These are phyloP conservation scores for Isoetes engelmannii DNA, from an alignment of 83 land plant species.

Conservation along the genomic window DNA sequence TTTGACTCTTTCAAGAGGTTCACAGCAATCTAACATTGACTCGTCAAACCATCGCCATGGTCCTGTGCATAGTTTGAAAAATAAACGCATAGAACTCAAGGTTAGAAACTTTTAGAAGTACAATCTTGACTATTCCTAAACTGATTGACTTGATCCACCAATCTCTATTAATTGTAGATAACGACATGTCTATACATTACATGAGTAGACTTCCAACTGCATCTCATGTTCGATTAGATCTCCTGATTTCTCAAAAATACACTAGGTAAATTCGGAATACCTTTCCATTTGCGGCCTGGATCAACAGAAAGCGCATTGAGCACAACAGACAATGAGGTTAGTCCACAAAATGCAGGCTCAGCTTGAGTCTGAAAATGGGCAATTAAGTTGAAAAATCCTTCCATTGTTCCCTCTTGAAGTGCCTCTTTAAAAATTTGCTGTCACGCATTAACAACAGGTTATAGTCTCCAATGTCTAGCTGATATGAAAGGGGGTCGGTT, in stretches of 20 bases:
- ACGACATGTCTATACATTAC: too few relatives aligned
- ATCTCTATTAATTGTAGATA: too few relatives aligned
- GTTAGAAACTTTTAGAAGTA: too few relatives aligned
- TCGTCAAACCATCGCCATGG: conserved; percentile 99
- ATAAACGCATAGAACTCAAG: too few relatives aligned
- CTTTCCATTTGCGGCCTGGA: conserved; percentile 89
- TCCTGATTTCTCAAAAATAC: too few relatives aligned
- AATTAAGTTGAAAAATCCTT: conserved; percentile 66
- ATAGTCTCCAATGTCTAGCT: too few relatives aligned
- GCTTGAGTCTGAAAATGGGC: conserved; percentile 87
- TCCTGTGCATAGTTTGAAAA: conserved; percentile 30
- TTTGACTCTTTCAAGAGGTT: conserved; percentile 69
- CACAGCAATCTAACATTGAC: conserved; percentile 84
- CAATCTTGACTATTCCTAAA: too few relatives aligned
- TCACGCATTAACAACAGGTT: too few relatives aligned
- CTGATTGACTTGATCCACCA: too few relatives aligned
- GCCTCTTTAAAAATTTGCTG: conserved; percentile 72
- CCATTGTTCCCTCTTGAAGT: conserved; percentile 69
- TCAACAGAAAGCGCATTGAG: conserved; percentile 85
- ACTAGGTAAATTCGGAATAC: conserved; percentile 18
- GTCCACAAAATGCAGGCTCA: conserved; percentile 87
- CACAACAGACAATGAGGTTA: conserved; percentile 69
- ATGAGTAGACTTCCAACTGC: too few relatives aligned
- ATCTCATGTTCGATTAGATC: too few relatives aligned
- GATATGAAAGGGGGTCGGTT: too few relatives aligned